Evolutionary conservation across 2,329 filamentous ascomycete species (phyloP), one percentile per base, ranked within the genome.

Genomic region (Penicillium psychrosexuale): DNA sequence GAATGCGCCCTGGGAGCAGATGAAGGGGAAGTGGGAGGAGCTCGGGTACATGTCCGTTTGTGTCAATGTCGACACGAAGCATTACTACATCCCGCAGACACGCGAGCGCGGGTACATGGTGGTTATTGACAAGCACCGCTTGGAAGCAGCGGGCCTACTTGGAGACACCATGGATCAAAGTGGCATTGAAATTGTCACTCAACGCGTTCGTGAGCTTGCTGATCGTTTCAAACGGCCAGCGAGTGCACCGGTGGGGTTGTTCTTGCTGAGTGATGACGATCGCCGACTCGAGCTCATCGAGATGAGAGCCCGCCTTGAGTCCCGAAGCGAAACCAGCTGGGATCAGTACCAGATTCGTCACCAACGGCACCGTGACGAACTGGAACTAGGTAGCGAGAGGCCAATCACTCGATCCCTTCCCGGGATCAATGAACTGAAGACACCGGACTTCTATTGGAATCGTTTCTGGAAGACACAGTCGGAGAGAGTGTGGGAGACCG

Each of bases 31-130:
- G 8, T 84, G 80, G 67, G 55, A 72, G 1, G 65, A 71, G 0
- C 77, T 84, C 36, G 82, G 77, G 2, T 93, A 92, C 62, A 68
- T 77, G 2, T 80, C 80, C 0, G 65, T 67, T 0, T 78, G 76
- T 45, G 60, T 77, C 0, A 74, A 72, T 5, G 72, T 88, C 0
- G 87, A 92, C 62, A 87, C 84, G 0, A 91, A 91, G 66, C 72
- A 87, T 3, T 91, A 81, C 62, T 89, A 90, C 55, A 72, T 92
- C 0, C 90, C 90, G 0, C 89, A 93, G 51, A 90, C 86, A 0
- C 77, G 86, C 1, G 71, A 75, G 38, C 77, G 86, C 33, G 81
- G 80, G 1, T 88, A 88, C 63, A 75, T 86, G 59, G 64, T 87
- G 30, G 82, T 80, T 13, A 66, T 87, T n/a, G 75, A 82, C 53